phyloP scores from a whole-genome alignment of 805 yeast genomes.

The Candida vaughaniae region DNA sequence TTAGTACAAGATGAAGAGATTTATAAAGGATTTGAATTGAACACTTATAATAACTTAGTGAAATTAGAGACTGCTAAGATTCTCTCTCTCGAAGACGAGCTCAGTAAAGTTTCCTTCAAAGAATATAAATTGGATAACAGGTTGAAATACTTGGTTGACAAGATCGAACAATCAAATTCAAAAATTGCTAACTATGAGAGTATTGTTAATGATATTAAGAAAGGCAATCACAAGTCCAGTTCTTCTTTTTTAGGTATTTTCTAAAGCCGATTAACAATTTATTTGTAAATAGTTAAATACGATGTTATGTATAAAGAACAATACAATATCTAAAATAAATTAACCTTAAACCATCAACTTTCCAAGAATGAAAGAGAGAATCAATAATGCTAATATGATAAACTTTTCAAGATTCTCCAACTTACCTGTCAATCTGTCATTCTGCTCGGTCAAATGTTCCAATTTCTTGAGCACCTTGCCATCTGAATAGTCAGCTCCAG shows the following conservation, averaged over 20 bases:
- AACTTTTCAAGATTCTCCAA: slow-evolving; percentile 39
- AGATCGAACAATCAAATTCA: slow-evolving; percentile 60
- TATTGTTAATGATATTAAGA: slow-evolving; percentile 22
- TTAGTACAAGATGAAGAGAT: slow-evolving; percentile 58
- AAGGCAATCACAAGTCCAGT: slow-evolving; percentile 5
- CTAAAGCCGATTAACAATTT: no score
- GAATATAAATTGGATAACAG: slow-evolving; percentile 57
- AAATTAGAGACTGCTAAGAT: slow-evolving; percentile 63
- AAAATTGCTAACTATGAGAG: slow-evolving; percentile 33
- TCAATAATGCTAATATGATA: slow-evolving; percentile 47
- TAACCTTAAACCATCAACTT: slow-evolving; percentile 57
- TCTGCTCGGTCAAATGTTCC: slow-evolving; percentile 38
- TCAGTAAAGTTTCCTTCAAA: slow-evolving; percentile 48
- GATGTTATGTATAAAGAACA: neutral
- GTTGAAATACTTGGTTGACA: slow-evolving; percentile 62
- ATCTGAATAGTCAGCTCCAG: neutral
- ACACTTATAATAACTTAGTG: slow-evolving; percentile 54
- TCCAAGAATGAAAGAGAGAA: slow-evolving; percentile 60
- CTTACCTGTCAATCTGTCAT: slow-evolving; percentile 41
- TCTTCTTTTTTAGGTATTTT: slow-evolving; percentile 14
- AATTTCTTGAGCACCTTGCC: slow-evolving; percentile 30
- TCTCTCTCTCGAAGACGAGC: slow-evolving; percentile 65
- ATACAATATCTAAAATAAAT: neutral
- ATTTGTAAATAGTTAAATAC: neutral
- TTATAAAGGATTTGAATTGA: slow-evolving; percentile 61